These are phyloP conservation scores for Venturia asperata DNA, from an alignment of 2,329 filamentous ascomycete species.

Conservation along the genomic window DNA sequence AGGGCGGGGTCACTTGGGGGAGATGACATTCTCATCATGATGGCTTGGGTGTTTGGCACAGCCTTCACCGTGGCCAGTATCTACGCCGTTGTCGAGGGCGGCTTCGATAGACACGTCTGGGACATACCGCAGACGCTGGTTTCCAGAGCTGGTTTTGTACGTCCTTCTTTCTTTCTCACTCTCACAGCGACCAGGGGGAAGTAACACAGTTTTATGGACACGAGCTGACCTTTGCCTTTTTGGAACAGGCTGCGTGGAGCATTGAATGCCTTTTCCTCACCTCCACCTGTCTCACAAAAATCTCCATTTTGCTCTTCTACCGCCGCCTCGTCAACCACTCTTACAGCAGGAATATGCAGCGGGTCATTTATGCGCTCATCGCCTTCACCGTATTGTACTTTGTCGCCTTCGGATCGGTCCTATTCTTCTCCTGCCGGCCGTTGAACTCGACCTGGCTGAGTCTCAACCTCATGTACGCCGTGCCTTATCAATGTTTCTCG, in stretches of 20 bases:
- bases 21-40: constrained; percentile 15
- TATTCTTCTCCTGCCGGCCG: constrained; percentile 28
- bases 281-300: constrained; percentile 23
- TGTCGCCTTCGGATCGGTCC: constrained; percentile 25
- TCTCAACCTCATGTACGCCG: constrained; percentile 22
- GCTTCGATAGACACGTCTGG: constrained; percentile 16
- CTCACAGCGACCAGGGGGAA: neutral
- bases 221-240: neutral
- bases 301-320: constrained; percentile 29
- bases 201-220: neutral
- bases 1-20: constrained; percentile 5
- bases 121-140: neutral
- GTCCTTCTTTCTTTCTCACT: neutral
- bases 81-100: neutral
- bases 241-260: neutral
- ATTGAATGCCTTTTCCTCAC: constrained; percentile 1
- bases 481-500: constrained; percentile 21
- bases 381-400: constrained; percentile 25
- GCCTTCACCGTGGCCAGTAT: constrained; percentile 4
- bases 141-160: neutral
- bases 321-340: constrained; percentile 27
- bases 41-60: constrained; percentile 14
- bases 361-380: constrained; percentile 27
- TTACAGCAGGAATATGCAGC: constrained; percentile 16
- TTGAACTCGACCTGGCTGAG: constrained; percentile 31